These are phyloP conservation scores for Hypoxylon sp. DNA, from an alignment of 2,329 filamentous ascomycete genomes.

Conservation along the genomic window DNA sequence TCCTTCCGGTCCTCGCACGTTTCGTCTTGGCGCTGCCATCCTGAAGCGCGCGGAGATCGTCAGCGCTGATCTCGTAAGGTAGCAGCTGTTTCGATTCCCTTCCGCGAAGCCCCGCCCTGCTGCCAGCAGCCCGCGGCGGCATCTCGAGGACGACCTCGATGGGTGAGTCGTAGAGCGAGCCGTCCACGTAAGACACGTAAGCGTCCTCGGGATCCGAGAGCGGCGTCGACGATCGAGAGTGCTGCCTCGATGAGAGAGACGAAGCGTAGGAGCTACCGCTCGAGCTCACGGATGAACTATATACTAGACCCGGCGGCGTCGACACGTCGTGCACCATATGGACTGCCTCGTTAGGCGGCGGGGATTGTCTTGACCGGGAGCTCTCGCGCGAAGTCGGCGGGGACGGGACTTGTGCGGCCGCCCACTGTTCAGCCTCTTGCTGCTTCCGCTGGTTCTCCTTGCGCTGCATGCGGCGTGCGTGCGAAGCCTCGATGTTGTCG, in stretches of 20 bases:
- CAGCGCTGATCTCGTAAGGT: conserved; percentile 63
- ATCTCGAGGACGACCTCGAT: conserved; percentile 54
- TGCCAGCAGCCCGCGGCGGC: conserved; percentile 47
- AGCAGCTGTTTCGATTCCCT: conserved; percentile 47
- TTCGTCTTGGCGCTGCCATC: conserved; percentile 56
- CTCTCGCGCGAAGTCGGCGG: conserved; percentile 56
- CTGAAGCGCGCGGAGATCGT: conserved; percentile 60
- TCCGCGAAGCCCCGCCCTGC: conserved; percentile 45
- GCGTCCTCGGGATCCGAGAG: conserved; percentile 55
- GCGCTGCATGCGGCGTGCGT: conserved; percentile 59
- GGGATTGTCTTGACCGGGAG: conserved; percentile 50
- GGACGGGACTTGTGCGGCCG: conserved; percentile 52
- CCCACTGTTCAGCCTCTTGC: conserved; percentile 52
- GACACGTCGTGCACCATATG: conserved; percentile 51
- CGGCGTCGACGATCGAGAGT: conserved; percentile 61
- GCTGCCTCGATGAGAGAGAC: conserved; percentile 55
- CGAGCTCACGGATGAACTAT: conserved; percentile 48
- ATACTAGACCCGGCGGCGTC: conserved; percentile 58
- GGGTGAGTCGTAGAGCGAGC: conserved; percentile 59
- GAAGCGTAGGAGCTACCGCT: conserved; percentile 57
- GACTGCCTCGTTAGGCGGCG: conserved; percentile 49
- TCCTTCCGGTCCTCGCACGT: conserved; percentile 56
- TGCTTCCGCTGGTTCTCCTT: conserved; percentile 51
- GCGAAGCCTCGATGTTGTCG: conserved; percentile 59
- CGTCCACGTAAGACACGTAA: conserved; percentile 50